Evolutionary conservation across 2,329 filamentous ascomycete species (phyloP).

Genomic region (Xylaria sp.): DNA sequence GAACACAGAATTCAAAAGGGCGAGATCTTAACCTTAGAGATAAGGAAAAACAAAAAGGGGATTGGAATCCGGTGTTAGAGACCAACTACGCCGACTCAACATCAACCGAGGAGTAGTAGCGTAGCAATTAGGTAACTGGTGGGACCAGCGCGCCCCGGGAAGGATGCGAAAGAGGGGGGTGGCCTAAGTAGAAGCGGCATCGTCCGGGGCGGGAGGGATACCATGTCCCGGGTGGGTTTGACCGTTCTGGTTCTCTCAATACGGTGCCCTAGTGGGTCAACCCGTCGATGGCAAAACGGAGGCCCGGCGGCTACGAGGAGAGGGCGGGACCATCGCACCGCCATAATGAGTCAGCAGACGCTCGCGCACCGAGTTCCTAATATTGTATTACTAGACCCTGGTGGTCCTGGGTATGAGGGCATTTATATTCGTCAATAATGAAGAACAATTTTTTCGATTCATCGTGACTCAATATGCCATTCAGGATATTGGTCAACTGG

Average conservation of each 20-base stretch:
- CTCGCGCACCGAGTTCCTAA: too few relatives aligned
- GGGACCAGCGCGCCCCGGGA: too few relatives aligned
- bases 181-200: background rate
- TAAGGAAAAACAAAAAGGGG: too few relatives aligned
- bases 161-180: too few relatives aligned
- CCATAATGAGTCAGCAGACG: too few relatives aligned
- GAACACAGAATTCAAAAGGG: too few relatives aligned
- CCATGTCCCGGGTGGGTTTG: background rate
- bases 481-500: background rate
- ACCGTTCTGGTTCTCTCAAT: background rate
- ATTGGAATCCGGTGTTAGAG: too few relatives aligned
- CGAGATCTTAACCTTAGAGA: too few relatives aligned
- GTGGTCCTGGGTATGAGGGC: background rate
- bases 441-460: conserved; percentile 18
- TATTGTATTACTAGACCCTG: background rate
- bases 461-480: background rate
- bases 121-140: too few relatives aligned
- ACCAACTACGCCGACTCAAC: too few relatives aligned
- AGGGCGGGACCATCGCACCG: too few relatives aligned
- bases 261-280: background rate
- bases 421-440: conserved; percentile 31
- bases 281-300: background rate
- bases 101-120: too few relatives aligned
- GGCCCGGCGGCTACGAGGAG: background rate
- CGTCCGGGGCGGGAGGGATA: background rate